These are phyloP conservation scores for Macrophomina phaseolina DNA, from an alignment of 2,329 filamentous ascomycete species.

Conservation along the genomic window DNA sequence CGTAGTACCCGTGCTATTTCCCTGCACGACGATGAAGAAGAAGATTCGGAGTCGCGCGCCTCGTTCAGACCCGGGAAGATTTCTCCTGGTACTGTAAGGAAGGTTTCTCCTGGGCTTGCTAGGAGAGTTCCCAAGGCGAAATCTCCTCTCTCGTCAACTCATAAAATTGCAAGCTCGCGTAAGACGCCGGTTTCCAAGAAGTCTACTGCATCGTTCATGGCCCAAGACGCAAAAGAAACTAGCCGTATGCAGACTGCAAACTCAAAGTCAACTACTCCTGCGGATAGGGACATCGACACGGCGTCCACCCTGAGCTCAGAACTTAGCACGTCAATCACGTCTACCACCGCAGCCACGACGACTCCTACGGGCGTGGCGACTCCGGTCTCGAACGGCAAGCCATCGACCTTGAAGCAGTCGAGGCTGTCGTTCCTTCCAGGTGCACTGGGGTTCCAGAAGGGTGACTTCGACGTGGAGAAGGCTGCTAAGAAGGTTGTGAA, in stretches of 20 bases:
- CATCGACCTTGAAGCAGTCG: constrained; percentile 11
- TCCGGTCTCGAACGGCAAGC: not conserved
- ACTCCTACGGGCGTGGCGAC: not conserved
- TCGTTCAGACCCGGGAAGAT: not conserved
- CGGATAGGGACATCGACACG: not conserved
- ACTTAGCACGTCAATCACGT: not conserved
- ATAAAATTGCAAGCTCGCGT: not conserved
- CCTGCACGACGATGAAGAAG: not conserved
- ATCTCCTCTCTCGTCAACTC: not conserved
- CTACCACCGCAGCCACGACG: not conserved
- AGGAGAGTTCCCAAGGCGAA: constrained; percentile 3
- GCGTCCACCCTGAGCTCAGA: not conserved
- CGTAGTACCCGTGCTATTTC: constrained; percentile 8
- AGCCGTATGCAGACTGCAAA: not conserved
- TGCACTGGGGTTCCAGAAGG: constrained; percentile 11
- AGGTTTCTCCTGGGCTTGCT: not conserved
- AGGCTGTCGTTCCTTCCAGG: constrained; percentile 13
- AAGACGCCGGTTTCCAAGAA: not conserved
- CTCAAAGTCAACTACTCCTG: not conserved
- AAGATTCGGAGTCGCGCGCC: not conserved
- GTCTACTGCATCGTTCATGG: not conserved
- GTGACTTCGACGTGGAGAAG: not conserved
- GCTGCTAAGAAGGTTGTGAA: constrained; percentile 4
- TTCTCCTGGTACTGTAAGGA: not conserved
- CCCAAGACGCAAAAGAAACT: not conserved